Percentiles rank a stretch among this genome's conserved stretches.
Conservation (phyloP, 176 grass and related monocot species). For the Musa beccarii region DNA sequence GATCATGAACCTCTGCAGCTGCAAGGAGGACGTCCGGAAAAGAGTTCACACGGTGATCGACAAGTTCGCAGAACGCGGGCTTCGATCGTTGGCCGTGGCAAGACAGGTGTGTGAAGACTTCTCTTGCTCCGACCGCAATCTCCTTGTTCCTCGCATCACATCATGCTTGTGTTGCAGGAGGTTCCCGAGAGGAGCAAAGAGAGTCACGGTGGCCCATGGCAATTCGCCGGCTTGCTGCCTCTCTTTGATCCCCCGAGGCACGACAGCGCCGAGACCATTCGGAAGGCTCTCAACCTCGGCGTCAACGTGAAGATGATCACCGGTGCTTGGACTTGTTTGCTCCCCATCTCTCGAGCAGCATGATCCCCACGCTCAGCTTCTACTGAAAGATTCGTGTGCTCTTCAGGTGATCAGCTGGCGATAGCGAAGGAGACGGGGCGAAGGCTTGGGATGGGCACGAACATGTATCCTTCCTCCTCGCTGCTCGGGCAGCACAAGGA, state of each 20-base stretch:
- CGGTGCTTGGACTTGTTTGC: conserved; percentile 26
- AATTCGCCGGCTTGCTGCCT: conserved; percentile 87
- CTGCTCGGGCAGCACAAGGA: conserved; percentile 85
- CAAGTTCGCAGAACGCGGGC: conserved; percentile 91
- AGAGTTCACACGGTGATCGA: conserved; percentile 67
- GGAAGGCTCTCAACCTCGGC: conserved; percentile 88
- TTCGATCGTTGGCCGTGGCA: conserved; percentile 81
- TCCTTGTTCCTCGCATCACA: neutral
- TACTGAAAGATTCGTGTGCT: neutral
- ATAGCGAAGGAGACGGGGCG: conserved; percentile 96
- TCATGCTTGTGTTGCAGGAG: conserved; percentile 44
- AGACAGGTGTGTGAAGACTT: conserved; percentile 54
- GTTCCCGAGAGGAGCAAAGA: conserved; percentile 88
- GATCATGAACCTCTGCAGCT: conserved; percentile 76
- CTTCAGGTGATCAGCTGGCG: conserved; percentile 89
- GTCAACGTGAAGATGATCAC: conserved; percentile 99
- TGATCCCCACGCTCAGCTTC: neutral
- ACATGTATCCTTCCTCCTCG: conserved; percentile 98
- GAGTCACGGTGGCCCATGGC: conserved; percentile 66
- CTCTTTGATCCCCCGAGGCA: conserved; percentile 95
- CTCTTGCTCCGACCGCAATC: neutral
- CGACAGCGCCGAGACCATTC: conserved; percentile 97
- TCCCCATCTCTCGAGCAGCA: neutral
- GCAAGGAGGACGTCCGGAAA: conserved; percentile 79
- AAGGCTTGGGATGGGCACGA: conserved; percentile 98